Conservation (phyloP, 257 asterid species). For the Solanum gandarillasii region DNA sequence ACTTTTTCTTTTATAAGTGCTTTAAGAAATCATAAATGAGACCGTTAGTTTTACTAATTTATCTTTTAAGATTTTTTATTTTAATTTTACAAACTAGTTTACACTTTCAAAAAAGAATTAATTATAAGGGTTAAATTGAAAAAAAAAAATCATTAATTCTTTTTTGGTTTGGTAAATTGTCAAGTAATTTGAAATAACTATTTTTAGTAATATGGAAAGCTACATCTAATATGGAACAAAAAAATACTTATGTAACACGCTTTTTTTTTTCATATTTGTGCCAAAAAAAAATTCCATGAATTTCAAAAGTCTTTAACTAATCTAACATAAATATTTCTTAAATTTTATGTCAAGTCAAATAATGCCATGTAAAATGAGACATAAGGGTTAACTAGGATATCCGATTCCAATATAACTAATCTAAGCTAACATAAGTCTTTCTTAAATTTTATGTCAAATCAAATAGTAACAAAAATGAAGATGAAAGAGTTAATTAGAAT, state of each 20-base stretch:
- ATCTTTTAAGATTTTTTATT: too few relatives aligned
- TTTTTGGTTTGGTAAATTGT: neutral
- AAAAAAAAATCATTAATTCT: fast-evolving
- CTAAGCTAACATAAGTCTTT: neutral
- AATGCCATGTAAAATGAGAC: neutral
- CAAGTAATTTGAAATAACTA: neutral
- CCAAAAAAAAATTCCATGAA: neutral
- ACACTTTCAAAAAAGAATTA: neutral
- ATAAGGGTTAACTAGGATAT: neutral
- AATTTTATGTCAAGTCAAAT: neutral
- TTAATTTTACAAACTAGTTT: too few relatives aligned
- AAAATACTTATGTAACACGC: neutral
- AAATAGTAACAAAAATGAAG: too few relatives aligned
- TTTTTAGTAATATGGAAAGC: neutral
- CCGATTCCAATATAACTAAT: neutral
- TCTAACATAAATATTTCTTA: fast-evolving
- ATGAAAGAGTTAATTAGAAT: too few relatives aligned
- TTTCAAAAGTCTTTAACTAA: neutral
- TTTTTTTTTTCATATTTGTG: neutral
- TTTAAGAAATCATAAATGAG: neutral
- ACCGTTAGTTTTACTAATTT: too few relatives aligned
- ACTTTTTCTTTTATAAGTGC: too few relatives aligned
- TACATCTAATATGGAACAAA: too few relatives aligned
- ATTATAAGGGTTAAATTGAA: neutral
- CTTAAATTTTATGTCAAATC: neutral